Conservation (phyloP, 768 basidiomycete genomes). For the Kwoniella mangroviensis region DNA sequence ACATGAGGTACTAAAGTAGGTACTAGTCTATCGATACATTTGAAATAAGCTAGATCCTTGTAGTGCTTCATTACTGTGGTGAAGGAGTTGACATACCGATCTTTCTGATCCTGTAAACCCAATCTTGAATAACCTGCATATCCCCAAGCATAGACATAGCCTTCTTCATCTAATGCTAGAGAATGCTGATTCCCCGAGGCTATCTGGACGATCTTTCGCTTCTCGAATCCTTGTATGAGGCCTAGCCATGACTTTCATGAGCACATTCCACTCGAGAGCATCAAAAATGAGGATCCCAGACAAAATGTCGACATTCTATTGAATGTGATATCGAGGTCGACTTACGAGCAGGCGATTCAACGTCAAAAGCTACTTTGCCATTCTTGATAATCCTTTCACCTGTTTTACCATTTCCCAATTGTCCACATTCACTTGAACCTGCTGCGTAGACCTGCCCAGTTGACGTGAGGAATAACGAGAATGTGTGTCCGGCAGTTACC, state of each 20-base stretch:
- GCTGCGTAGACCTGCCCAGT: constrained; percentile 85
- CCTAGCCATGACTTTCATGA: constrained; percentile 60
- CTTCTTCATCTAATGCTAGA: constrained; percentile 73
- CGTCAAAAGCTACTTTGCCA: constrained; percentile 81
- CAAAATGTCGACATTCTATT: neutral
- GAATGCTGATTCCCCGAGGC: constrained; percentile 86
- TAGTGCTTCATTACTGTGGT: neutral
- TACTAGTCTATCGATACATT: constrained; percentile 59
- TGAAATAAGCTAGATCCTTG: neutral
- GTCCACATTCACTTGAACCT: constrained; percentile 90
- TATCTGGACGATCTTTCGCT: constrained; percentile 78
- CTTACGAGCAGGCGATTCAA: constrained; percentile 61
- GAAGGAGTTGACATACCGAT: constrained; percentile 62
- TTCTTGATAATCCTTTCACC: constrained; percentile 89
- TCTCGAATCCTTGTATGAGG: constrained; percentile 71
- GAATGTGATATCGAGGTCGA: neutral
- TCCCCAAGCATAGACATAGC: constrained; percentile 53
- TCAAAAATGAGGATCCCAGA: neutral
- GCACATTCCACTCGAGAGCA: constrained; percentile 2
- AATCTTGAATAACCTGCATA: constrained; percentile 74
- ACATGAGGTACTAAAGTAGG: constrained; percentile 86
- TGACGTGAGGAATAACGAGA: constrained; percentile 80
- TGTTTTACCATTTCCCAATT: constrained; percentile 87
- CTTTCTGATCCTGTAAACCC: constrained; percentile 65
- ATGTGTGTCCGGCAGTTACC: constrained; percentile 80